Base-by-base conservation (phyloP, 257 asterid species). In the Ligustrum vulgare region DNA sequence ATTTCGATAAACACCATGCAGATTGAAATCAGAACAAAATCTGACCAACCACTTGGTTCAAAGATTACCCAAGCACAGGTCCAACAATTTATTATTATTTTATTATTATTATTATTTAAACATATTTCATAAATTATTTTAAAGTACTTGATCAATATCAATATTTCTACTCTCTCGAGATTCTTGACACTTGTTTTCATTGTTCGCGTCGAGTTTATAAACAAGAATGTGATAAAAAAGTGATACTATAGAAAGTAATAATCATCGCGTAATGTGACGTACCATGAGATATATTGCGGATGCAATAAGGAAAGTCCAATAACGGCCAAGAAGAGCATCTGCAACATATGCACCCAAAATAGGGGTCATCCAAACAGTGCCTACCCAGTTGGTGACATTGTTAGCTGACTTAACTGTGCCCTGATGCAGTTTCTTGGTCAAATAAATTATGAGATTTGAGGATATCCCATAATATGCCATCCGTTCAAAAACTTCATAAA, bases 391-490 rank as follows among this genome's bases (percentile, higher is more conserved):
- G 5, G 97, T 94, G 5, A 94, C 96, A 60, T 90, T 87, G 51
- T 91, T 94, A 34, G 98, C 92, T 0, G 98, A 80, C 15, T 75
- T 75, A 1, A 92, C 97, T 0, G 97, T 91, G 36, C 90, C 89
- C 76, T 94, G 91, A 33, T 84, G 90, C 3, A 94, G 78, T 75
- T 83, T 88, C 28, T 72, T 84, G 41, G 94, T 92, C 49, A 94
- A 81, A 62, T 94, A 94, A 18, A 92, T 80, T 77, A 94, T 85
- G 11, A 94, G 78, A 41, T 92, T 94, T 25, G 97, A 79, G 2
- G 97, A 90, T 81, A 94, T 89, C 22, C 97, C 97, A 64, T 86
- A 90, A 56, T 84, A 94, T 4, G 98, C 97, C 97, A 94, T 90
- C 0, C 98, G 89, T 83, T 94, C 98, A 13, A 92, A 90, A 56